Base-by-base conservation (phyloP, 306 rosid species). In the Cicer bijugum region DNA sequence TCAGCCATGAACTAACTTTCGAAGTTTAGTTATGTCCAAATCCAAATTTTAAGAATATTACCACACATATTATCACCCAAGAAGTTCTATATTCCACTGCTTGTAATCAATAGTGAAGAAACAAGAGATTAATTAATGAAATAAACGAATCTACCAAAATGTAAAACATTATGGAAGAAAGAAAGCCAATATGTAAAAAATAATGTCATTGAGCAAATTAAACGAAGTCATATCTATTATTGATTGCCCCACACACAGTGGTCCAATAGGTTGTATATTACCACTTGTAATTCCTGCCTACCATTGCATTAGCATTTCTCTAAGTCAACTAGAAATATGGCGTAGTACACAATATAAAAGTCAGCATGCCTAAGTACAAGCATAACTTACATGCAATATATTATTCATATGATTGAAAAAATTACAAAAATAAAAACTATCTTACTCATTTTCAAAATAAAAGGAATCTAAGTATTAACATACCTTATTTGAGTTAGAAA, bases 401-500 rank as follows among this genome's bases (percentile, higher is more conserved):
- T 14, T 28, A 42, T 58, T 56, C 72, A 69, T 14, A 38, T 19
- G 42, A 76, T 37, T 23, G 42, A 19, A 58, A 45, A 23, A 45
- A 72, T 68, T 6, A 12, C 33, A 19, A 7, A 62, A 51, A 77
- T 17, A 12, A 1, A 62, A 69, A 46, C 20, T 33, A 44, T 52
- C 51, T 44, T 63, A 43, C 35, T 59, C 23, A 44, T 46, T 61
- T 72, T 63, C 17, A 53, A 52, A 43, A 19, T 40, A 50, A 63
- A 67, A 66, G 28, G 48, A 64, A 86, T 74, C n/a, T 43, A 62
- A 75, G 48, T 33, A 69, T 59, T 45, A 40, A 56, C 64, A 43
- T 85, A 94, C 98, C 96, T 94, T 94, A 78, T 91, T 91, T 40
- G 86, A 52, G 64, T 94, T 96, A 55, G 89, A 94, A 76, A 94